Evolutionary conservation across 371 early-diverging fungal genomes (phyloP).

Genomic region (Parasitella parasitica): DNA sequence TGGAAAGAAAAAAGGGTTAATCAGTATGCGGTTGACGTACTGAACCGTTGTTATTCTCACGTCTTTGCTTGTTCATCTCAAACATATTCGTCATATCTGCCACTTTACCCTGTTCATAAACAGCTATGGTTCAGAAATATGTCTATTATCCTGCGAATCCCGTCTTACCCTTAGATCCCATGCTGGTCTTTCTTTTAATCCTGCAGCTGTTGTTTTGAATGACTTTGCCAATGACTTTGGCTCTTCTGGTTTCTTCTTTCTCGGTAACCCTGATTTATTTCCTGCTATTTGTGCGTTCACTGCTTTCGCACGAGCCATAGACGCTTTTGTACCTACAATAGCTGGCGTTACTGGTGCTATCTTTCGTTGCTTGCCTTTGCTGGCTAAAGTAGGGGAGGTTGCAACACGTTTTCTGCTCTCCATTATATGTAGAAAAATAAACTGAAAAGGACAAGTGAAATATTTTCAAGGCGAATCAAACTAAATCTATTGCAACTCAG

Average conservation of each 20-base stretch:
- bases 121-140: too few species aligned
- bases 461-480: not conserved
- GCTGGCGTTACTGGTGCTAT: not conserved
- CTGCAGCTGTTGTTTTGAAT: conserved; percentile 8
- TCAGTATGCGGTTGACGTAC: too few species aligned
- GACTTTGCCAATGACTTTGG: conserved; percentile 5
- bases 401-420: not conserved
- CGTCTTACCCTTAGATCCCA: conserved; percentile 50
- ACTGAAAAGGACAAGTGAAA: not conserved
- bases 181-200: conserved; percentile 31
- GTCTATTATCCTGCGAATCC: too few species aligned
- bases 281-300: conserved; percentile 9
- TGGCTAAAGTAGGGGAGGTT: not conserved
- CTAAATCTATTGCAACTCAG: not conserved
- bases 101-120: conserved; percentile 31
- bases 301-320: conserved; percentile 24
- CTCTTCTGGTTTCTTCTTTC: not conserved
- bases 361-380: not conserved
- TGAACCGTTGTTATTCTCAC: conserved; percentile 15
- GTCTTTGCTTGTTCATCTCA: conserved; percentile 21
- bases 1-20: too few species aligned
- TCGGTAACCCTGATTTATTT: not conserved
- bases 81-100: conserved; percentile 35
- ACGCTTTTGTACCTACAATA: conserved; percentile 19
- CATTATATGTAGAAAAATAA: not conserved